Evolutionary conservation across 345 rosid genomes (phyloP).

Genomic region (Acer yangbiense): DNA sequence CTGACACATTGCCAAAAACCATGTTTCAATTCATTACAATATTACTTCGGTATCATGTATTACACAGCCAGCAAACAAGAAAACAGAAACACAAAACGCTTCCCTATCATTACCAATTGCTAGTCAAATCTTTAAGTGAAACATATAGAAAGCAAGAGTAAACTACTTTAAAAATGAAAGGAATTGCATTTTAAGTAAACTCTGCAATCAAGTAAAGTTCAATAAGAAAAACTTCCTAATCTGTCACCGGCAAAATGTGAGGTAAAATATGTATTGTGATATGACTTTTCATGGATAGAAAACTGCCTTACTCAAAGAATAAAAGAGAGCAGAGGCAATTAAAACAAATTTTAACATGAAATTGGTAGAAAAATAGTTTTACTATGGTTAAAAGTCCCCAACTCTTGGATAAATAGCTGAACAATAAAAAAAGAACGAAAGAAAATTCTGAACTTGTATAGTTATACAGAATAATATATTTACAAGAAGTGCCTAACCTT

Average conservation of each 20-base stretch:
- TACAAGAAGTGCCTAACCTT: slow-evolving; percentile 43
- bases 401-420: neutral
- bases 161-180: neutral
- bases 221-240: neutral
- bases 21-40: slow-evolving; percentile 14
- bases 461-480: neutral
- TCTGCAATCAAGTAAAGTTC: neutral
- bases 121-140: neutral
- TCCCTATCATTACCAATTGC: neutral
- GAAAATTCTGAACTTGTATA: neutral
- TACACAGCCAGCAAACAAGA: neutral
- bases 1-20: slow-evolving; percentile 39
- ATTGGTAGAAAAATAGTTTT: neutral
- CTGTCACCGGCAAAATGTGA: neutral
- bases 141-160: neutral
- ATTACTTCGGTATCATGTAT: neutral
- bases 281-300: neutral
- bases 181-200: neutral
- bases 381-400: neutral
- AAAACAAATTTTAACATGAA: neutral
- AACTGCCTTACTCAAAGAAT: neutral
- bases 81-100: slow-evolving; percentile 1
- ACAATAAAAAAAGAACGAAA: neutral
- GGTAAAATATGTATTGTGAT: neutral
- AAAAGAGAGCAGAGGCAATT: neutral